A percentile compares a stretch with the other conserved stretches of the same genome.
phyloP scores from a whole-genome alignment of 2,329 filamentous ascomycete species.

The Cladophialophora yegresii region DNA sequence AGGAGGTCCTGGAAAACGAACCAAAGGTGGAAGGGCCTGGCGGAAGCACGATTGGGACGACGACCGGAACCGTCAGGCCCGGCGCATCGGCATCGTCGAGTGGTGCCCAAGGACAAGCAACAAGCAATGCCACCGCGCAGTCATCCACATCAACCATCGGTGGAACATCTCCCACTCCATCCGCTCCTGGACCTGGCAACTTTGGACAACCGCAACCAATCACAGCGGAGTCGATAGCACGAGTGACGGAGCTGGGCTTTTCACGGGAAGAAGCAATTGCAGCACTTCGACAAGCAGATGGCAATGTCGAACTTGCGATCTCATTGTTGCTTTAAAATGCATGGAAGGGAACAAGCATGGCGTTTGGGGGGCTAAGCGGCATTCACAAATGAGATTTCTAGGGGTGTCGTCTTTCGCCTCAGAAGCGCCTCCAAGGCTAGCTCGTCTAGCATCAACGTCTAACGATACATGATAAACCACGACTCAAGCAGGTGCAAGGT shows the following conservation, averaged over 20 bases:
- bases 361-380: background rate
- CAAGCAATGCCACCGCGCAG: constrained; percentile 25
- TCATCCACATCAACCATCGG: constrained; percentile 29
- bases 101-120: constrained; percentile 8
- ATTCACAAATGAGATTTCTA: background rate
- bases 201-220: constrained; percentile 42
- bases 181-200: constrained; percentile 30
- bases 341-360: background rate
- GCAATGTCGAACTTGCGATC: constrained; percentile 87
- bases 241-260: constrained; percentile 76
- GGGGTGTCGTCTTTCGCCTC: background rate
- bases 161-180: constrained; percentile 25
- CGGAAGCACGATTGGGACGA: constrained; percentile 83
- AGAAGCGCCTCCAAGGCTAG: background rate
- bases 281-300: constrained; percentile 77
- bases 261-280: constrained; percentile 73
- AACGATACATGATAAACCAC: background rate
- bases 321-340: constrained; percentile 59
- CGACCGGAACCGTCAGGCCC: constrained; percentile 65
- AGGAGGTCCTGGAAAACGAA: constrained; percentile 72
- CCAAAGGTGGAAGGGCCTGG: constrained; percentile 81
- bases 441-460: background rate
- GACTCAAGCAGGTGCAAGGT: background rate
- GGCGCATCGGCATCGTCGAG: constrained; percentile 11
- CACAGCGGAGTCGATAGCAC: constrained; percentile 69